Base-by-base conservation (phyloP, 2,329 filamentous ascomycete species). In the Triangularia verruculosa region DNA sequence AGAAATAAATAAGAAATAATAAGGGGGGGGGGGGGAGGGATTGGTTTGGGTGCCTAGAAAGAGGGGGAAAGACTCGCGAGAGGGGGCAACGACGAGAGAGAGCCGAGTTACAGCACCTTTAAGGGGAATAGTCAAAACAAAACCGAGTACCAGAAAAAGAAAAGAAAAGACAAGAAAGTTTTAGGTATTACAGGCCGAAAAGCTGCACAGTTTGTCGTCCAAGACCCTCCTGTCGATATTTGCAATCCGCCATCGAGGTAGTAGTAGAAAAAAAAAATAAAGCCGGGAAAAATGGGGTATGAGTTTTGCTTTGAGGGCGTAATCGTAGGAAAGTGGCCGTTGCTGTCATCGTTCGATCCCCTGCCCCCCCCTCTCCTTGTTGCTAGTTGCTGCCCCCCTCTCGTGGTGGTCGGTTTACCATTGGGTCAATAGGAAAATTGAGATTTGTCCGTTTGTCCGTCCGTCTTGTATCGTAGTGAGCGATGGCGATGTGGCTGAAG, bases 101-200 rank as follows among this genome's bases (percentile, higher is more conserved):
- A 47, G 39, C 39, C 39, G 60, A 62, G 58, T 17, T 53, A 56
- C 43, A 64, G 62, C 61, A 66, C 61, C 39, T 22, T 30, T 30
- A 22, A n/a, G 65, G 59, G 56, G 64, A 62, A 59, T 66, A 67
- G 63, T 69, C 64, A 66, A 64, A 61, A 62, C 61, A 63, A 62
- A 64, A 56, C n/a, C n/a, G n/a, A n/a, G n/a, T n/a, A 59, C 68
- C 20, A 68, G 64, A 61, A 64, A 67, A 66, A 64, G 59, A 69
- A 66, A 68, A 66, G 69, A 65, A 61, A 54, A 27, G n/a, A 15
- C 20, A 54, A 54, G 22, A 22, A 54, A 54, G 51, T 54, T 28
- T 39, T 66, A 72, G 70, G 65, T 73, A 74, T 73, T 73, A 74
- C 71, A 74, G 69, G 70, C 70, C 70, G 70, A 71, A 72, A 68